phyloP scores from a whole-genome alignment of 1,284 basidiomycete species.

The Cerrena zonata region DNA sequence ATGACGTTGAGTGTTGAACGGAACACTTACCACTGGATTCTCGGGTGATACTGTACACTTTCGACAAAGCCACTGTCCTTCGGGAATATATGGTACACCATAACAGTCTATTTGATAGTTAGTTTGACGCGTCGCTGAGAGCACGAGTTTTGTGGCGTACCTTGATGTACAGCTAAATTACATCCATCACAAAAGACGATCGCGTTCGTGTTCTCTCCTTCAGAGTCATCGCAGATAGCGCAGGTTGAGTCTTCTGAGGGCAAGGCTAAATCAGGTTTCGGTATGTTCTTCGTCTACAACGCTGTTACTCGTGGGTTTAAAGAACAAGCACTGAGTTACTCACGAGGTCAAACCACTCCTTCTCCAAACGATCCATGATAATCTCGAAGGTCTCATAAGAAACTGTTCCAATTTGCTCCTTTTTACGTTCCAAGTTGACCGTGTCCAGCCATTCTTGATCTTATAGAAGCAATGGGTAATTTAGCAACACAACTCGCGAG shows the following conservation, averaged over 20 bases:
- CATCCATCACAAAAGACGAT: slow-evolving; percentile 99
- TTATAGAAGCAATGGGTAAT: no score
- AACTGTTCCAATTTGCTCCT: slow-evolving; percentile 69
- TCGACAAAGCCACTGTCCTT: slow-evolving; percentile 98
- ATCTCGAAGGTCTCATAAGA: slow-evolving; percentile 90
- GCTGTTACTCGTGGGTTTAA: slow-evolving; percentile 2
- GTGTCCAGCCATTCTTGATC: slow-evolving; percentile 94
- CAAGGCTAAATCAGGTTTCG: slow-evolving; percentile 75
- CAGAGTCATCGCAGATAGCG: slow-evolving; percentile 95
- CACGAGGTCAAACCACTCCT: slow-evolving; percentile 97
- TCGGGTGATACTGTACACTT: slow-evolving; percentile 98
- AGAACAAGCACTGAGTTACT: slow-evolving; percentile 20
- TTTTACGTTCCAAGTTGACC: slow-evolving; percentile 79
- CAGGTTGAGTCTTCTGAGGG: slow-evolving; percentile 93
- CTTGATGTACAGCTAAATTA: slow-evolving; percentile 97
- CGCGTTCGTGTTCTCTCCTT: slow-evolving; percentile 97
- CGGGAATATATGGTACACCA: slow-evolving; percentile 97
- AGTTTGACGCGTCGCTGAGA: no score
- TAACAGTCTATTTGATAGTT: slow-evolving; percentile 98
- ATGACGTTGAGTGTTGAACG: no score
- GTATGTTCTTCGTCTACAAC: slow-evolving; percentile 79
- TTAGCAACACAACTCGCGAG: no score
- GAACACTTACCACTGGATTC: slow-evolving; percentile 85
- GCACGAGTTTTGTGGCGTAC: slow-evolving; percentile 42
- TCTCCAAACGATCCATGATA: slow-evolving; percentile 94